Conservation (phyloP, 768 basidiomycete genomes). For the Lentinula lateritia region DNA sequence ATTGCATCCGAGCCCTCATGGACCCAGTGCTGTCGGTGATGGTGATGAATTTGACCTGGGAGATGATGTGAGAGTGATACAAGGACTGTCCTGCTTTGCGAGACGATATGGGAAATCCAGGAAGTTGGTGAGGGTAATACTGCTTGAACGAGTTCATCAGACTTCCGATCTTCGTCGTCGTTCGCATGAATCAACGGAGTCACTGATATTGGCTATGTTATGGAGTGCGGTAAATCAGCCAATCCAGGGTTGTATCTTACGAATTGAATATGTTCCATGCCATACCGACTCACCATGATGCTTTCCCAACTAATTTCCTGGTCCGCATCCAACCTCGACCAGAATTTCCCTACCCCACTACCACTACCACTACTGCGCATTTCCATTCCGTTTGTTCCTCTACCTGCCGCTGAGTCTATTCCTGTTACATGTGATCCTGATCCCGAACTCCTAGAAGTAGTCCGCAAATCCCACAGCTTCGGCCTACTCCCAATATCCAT, state of each 20-base stretch:
- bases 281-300: constrained; percentile 19
- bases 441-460: not conserved
- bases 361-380: not conserved
- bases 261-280: not conserved
- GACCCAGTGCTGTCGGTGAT: not conserved
- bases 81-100: not conserved
- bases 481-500: not conserved
- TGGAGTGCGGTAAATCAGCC: too few species aligned
- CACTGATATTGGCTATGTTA: not conserved
- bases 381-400: too few species aligned
- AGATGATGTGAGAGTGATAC: not conserved
- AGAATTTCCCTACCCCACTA: not conserved
- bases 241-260: not conserved
- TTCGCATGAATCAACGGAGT: not conserved
- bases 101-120: not conserved
- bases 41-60: not conserved
- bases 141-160: too few species aligned
- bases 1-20: too few species aligned
- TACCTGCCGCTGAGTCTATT: too few species aligned
- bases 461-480: constrained; percentile 2
- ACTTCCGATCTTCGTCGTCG: not conserved
- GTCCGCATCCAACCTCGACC: not conserved
- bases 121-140: not conserved
- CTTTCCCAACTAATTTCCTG: constrained; percentile 28
- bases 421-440: too few species aligned